phyloP scores from a whole-genome alignment of 73 alveolate species.

The Tetrahymena thermophila region DNA sequence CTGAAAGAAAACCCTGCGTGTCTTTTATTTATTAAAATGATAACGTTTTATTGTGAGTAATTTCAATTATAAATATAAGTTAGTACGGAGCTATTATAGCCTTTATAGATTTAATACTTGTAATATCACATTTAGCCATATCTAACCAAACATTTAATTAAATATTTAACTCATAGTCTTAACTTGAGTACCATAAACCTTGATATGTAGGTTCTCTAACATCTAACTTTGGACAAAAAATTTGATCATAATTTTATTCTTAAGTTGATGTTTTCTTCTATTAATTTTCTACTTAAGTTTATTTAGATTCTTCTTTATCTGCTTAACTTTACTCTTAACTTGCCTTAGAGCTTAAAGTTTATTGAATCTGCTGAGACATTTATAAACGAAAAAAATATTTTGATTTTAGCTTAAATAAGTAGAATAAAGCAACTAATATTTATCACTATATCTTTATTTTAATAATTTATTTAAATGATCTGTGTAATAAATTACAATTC shows the following conservation, averaged over 20 bases:
- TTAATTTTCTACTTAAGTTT: background rate
- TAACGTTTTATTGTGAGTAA: background rate
- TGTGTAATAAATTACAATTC: background rate
- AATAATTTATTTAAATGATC: background rate
- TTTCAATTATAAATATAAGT: background rate
- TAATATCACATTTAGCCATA: constrained; percentile 35
- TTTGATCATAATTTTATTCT: background rate
- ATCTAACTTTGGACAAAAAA: constrained; percentile 1
- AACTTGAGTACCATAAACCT: constrained; percentile 40
- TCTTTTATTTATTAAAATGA: background rate
- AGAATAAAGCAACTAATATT: background rate
- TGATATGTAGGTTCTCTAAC: constrained; percentile 33
- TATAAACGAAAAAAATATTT: too few relatives aligned
- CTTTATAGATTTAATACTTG: constrained; percentile 7
- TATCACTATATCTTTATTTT: background rate
- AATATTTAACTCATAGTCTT: constrained; percentile 14
- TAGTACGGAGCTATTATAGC: constrained; percentile 30
- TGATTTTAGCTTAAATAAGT: background rate
- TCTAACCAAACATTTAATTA: constrained; percentile 36
- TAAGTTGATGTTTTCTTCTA: background rate
- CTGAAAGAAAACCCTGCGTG: constrained; percentile 45
- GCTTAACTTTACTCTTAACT: background rate
- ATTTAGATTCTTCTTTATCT: background rate
- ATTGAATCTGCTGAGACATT: background rate
- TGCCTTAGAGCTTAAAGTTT: background rate